phyloP scores from a whole-genome alignment of 2,329 filamentous ascomycete genomes.

The Botryotinia calthae region DNA sequence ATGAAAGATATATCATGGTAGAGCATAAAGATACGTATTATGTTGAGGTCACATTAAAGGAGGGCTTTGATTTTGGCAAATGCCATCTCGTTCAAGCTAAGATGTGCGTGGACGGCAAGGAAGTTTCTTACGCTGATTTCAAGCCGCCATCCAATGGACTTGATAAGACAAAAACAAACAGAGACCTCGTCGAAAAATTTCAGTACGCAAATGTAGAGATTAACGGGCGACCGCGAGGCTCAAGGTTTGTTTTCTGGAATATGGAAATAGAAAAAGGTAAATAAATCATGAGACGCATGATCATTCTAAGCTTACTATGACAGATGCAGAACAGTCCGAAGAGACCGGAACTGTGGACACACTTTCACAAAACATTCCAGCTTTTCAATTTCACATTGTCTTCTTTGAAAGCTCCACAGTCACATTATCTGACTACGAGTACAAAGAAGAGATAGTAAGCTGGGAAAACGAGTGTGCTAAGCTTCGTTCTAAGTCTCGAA shows the following conservation, averaged over 20 bases:
- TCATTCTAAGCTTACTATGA: background rate
- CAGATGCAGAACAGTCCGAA: background rate
- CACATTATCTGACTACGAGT: background rate
- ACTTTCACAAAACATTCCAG: background rate
- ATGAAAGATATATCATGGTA: slow-evolving; percentile 11
- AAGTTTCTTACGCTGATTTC: no score
- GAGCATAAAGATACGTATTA: slow-evolving; percentile 11
- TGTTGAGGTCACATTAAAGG: slow-evolving; percentile 19
- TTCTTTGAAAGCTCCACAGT: background rate
- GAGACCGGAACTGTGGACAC: background rate
- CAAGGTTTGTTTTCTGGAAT: background rate
- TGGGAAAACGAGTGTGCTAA: background rate
- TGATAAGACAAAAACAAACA: background rate
- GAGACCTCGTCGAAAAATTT: background rate
- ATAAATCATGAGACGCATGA: background rate
- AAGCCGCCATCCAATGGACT: no score
- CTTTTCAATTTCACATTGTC: background rate
- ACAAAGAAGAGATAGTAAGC: background rate
- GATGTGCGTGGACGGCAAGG: background rate
- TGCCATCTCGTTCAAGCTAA: background rate
- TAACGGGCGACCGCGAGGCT: background rate
- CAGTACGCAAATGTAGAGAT: background rate
- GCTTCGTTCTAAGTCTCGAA: background rate
- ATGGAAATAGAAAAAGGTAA: background rate
- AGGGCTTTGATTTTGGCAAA: slow-evolving; percentile 1